phyloP scores from a whole-genome alignment of 441 rosid species.

The Populus tomentosa region DNA sequence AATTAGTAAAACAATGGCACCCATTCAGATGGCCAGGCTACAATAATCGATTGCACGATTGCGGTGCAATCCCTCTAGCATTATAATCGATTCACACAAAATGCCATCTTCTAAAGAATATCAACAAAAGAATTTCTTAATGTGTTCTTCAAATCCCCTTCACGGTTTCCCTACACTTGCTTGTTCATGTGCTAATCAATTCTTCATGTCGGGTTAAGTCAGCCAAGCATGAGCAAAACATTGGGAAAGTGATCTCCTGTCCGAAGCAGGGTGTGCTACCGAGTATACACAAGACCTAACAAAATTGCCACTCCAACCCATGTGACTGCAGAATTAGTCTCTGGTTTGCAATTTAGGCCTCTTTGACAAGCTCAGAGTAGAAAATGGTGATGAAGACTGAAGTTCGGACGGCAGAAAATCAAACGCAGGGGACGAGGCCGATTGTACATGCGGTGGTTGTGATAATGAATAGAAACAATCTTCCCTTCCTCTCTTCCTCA shows the following conservation, averaged over 20 bases:
- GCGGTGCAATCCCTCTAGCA: not conserved
- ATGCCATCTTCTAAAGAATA: not conserved
- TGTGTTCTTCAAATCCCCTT: not conserved
- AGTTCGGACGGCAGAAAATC: slow-evolving; percentile 1
- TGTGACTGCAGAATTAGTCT: slow-evolving; percentile 1
- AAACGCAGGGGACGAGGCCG: not conserved
- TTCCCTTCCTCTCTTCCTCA: slow-evolving; percentile 41
- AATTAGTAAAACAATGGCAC: not conserved
- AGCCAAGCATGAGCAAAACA: not conserved
- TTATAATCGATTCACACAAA: not conserved
- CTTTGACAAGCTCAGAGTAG: slow-evolving; percentile 12
- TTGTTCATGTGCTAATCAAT: not conserved
- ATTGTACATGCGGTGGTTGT: not conserved
- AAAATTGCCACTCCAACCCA: not conserved
- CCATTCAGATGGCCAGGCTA: not conserved
- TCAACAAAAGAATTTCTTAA: not conserved
- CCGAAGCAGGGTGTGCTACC: not conserved
- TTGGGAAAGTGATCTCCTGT: not conserved
- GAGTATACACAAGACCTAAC: not conserved
- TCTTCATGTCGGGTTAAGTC: not conserved
- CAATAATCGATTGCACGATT: no score
- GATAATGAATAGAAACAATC: slow-evolving; percentile 23
- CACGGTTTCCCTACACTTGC: not conserved
- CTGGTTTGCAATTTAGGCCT: slow-evolving; percentile 22
- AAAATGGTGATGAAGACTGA: slow-evolving; percentile 7